These are phyloP conservation scores for Allodekkera sacchari DNA, from an alignment of 805 yeast genomes.

Conservation along the genomic window DNA sequence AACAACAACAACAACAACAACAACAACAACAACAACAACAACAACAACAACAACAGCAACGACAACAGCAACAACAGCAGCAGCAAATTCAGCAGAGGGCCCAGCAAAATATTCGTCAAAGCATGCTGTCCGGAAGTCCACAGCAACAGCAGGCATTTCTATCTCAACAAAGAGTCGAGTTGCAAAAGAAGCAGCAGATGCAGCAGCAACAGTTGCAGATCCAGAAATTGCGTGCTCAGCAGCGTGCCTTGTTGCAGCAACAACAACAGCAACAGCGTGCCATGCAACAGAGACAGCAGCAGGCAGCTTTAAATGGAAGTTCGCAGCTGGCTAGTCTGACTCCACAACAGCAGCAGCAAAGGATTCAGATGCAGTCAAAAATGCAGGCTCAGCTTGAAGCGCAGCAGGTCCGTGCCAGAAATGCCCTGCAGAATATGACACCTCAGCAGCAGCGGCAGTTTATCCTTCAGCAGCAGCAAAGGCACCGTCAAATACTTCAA, in stretches of 20 bases:
- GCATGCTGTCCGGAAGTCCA: conserved; percentile 1
- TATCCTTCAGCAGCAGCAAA: conserved; percentile 16
- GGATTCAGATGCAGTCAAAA: conserved; percentile 4
- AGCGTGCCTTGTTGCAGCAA: conserved; percentile 1
- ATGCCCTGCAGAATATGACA: conserved; percentile 5
- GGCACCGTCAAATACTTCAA: conserved; percentile 16
- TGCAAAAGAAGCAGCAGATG: background rate
- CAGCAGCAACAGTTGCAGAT: conserved; percentile 4
- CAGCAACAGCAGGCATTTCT: background rate
- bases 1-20: conserved; percentile 4
- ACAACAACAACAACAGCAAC: conserved; percentile 5
- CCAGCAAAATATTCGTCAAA: conserved; percentile 2
- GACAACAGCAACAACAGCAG: conserved; percentile 2
- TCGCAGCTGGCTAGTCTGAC: conserved; percentile 1
- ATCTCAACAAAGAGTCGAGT: background rate
- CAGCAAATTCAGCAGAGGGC: conserved; percentile 2
- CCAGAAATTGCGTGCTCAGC: conserved; percentile 2
- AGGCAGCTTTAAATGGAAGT: conserved; percentile 1
- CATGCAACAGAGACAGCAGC: conserved; percentile 3
- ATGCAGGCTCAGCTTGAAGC: conserved; percentile 6
- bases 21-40: conserved; percentile 5
- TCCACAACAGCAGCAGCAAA: conserved; percentile 6
- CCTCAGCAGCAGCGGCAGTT: conserved; percentile 14
- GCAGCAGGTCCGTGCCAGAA: background rate
- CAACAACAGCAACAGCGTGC: conserved; percentile 5